These are phyloP conservation scores for Diaporthe sp. DNA, from an alignment of 2,329 filamentous ascomycete species.

Conservation along the genomic window DNA sequence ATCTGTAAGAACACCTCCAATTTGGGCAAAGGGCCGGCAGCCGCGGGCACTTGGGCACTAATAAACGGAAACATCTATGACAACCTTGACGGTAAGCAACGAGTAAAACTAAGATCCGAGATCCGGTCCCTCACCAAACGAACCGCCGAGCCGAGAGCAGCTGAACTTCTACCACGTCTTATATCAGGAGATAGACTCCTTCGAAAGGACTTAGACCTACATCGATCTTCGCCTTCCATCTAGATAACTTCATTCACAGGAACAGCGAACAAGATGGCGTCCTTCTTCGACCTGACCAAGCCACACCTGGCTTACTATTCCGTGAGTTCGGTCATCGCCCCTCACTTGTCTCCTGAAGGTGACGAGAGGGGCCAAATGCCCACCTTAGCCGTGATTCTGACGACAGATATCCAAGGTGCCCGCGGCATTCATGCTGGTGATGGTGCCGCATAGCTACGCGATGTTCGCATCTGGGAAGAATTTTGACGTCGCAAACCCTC, in stretches of 20 bases:
- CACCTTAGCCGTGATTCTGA: not conserved
- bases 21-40: not conserved
- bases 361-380: not conserved
- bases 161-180: no score
- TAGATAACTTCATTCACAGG: conserved; percentile 49
- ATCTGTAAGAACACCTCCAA: not conserved
- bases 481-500: conserved; percentile 58
- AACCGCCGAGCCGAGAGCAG: conserved; percentile 2
- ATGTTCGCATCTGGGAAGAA: conserved; percentile 48
- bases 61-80: not conserved
- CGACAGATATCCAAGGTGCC: conserved; percentile 54
- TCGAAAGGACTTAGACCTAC: not conserved
- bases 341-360: not conserved
- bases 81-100: not conserved
- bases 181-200: not conserved
- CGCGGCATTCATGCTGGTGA: conserved; percentile 53
- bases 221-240: not conserved
- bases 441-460: conserved; percentile 55
- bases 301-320: conserved; percentile 48
- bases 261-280: conserved; percentile 42
- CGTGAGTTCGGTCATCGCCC: conserved; percentile 36
- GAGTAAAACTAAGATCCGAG: not conserved
- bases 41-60: not conserved
- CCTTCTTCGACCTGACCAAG: conserved; percentile 45
- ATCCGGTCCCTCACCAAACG: not conserved